Evolutionary conservation across 2,329 filamentous ascomycete genomes (phyloP), one percentile per base, ranked within the genome.

Genomic region (Alternaria sp.): DNA sequence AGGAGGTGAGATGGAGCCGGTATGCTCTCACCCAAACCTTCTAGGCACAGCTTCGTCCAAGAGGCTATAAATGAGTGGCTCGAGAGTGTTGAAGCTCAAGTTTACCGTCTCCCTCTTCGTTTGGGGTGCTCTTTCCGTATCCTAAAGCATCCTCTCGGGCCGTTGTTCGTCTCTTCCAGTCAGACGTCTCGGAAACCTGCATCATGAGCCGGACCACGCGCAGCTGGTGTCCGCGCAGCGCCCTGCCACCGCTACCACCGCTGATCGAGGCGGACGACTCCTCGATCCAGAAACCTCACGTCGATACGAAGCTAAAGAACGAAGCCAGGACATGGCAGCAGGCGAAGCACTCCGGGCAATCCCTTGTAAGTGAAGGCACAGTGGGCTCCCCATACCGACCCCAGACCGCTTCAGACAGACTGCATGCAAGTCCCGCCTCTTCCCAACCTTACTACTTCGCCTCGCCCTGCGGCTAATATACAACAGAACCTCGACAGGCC

Each of bases 281-380:
- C 34, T 14, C n/a, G 13, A 8, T 34, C 23, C 11, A 37, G 6
- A 11, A 46, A 0, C 8, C 52, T n/a, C 31, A 50, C 4, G 13
- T 45, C 31, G 10, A 49, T n/a, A 33, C 14, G 34, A 14, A 53
- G 21, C 34, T 40, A 9, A 24, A 40, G 6, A 46, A n/a, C 3
- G 56, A 63, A n/a, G 6, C 37, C 9, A 51, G 66, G 52, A 69
- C 66, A 9, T 67, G 63, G 68, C 66, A 71, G 40, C 67, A 72
- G 34, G 5, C 65, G 46, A 24, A 68, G 36, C 53, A 59, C 7
- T 63, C 66, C 24, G 28, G 14, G 4, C 40, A 41, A 24, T 34
- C 33, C 7, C 3, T 11, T 8, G 70, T 69, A 63, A 56, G 69
- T 68, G 34, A 67, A 51, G 40, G 37, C 50, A 3, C 33, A n/a